Base-by-base conservation (phyloP, 306 rosid genomes). In the Medicago arabica region DNA sequence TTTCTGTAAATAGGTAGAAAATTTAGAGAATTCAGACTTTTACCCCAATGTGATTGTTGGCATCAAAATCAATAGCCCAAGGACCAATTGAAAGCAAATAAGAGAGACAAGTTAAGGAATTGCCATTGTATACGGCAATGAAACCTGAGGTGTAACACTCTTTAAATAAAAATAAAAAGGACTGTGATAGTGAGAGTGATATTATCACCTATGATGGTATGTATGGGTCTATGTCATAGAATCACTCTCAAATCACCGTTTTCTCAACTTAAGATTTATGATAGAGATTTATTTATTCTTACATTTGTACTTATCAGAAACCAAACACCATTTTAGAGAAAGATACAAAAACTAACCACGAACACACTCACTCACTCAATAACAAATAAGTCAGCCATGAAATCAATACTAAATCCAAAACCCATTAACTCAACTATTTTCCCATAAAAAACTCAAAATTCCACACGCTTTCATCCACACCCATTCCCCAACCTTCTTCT, bases 331-430 rank as follows among this genome's bases (percentile, higher is more conserved):
- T 14, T n/a, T 11, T 9, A 44, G 4, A 44, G 12, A 44, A 11
- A 44, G 14, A 44, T 13, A 3, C 14, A 13, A 13, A 47, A 47
- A 47, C n/a, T n/a, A n/a, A n/a, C 31, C 53, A 5, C 53, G 17
- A n/a, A 46, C 51, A 46, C 38, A 6, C 38, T 28, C 4, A 28
- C 6, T 53, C 11, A 53, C n/a, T n/a, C n/a, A n/a, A n/a, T n/a
- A n/a, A n/a, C n/a, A n/a, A n/a, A 17, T 3, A 34, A 34, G 1
- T 10, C 14, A 83, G 60, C 87, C 78, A 94, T 94, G 98, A 85
- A 86, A 44, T 75, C 86, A 31, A 82, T 94, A 2, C 79, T 85
- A 55, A 80, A 78, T 62, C 88, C 87, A 34, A 47, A 88, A 16
- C 79, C 80, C 21, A 80, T 84, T 49, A 71, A 83, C 49, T 67